Evolutionary conservation across 2,329 filamentous ascomycete genomes (phyloP).

Genomic region (Ascochyta viciae-villosae): DNA sequence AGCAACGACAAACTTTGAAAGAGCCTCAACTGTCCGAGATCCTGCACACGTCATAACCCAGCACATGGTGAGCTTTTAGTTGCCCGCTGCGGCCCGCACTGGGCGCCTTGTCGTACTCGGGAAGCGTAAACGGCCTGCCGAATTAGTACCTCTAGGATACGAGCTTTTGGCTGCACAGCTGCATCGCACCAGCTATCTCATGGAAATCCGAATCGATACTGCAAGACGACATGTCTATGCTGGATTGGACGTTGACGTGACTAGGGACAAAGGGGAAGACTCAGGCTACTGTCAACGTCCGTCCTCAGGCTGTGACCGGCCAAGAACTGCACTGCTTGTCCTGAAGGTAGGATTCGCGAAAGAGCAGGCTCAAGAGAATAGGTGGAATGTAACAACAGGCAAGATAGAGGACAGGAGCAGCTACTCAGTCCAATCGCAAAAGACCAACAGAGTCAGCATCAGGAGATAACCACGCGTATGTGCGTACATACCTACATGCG

Average conservation of each 20-base stretch:
- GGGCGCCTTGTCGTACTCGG: slow-evolving; percentile 14
- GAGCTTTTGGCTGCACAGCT: not conserved
- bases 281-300: not conserved
- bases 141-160: not conserved
- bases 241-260: too few species aligned
- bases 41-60: slow-evolving; percentile 5
- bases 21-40: not conserved
- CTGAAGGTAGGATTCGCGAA: not conserved
- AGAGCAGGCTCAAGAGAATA: not conserved
- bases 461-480: not conserved
- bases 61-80: not conserved
- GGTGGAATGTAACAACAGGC: not conserved
- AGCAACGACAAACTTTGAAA: not conserved
- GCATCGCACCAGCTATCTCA: not conserved
- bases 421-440: not conserved
- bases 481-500: not conserved
- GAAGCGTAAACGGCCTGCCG: not conserved
- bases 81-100: slow-evolving; percentile 17
- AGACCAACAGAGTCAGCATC: not conserved
- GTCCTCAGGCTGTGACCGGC: not conserved
- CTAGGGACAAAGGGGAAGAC: not conserved
- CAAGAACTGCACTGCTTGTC: not conserved
- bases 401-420: not conserved
- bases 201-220: not conserved
- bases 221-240: not conserved